phyloP scores from a whole-genome alignment of 106 monocot species.

The Amphibolis antarctica region DNA sequence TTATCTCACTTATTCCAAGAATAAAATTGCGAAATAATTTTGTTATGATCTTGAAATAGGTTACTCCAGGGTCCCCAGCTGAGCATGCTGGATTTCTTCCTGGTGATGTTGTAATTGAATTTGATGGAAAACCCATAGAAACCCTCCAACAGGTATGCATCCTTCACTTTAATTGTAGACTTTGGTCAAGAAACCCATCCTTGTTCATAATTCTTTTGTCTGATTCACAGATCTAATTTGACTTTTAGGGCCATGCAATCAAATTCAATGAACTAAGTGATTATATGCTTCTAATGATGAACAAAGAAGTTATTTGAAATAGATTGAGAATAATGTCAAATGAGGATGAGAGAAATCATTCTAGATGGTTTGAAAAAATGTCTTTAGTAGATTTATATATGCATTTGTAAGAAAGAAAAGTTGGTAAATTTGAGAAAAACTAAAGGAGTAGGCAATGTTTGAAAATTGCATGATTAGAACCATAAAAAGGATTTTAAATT shows the following conservation, averaged over 20 bases:
- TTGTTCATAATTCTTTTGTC: background rate
- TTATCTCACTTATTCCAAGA: background rate
- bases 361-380: no score
- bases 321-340: no score
- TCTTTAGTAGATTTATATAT: no score
- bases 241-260: background rate
- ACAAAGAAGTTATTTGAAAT: no score
- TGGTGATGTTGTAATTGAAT: constrained; percentile 73
- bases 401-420: no score
- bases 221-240: background rate
- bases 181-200: background rate
- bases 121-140: constrained; percentile 60
- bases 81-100: constrained; percentile 68
- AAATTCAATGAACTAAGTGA: no score
- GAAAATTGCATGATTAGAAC: no score
- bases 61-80: constrained; percentile 84
- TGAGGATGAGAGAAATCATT: no score
- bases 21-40: background rate
- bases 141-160: constrained; percentile 55
- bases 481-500: no score
- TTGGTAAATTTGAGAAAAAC: no score
- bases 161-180: background rate
- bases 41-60: constrained; percentile 26
- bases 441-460: no score
- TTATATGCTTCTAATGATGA: no score